Evolutionary conservation across 495 filamentous ascomycete species (phyloP).

Genomic region (Talaromyces ruber): DNA sequence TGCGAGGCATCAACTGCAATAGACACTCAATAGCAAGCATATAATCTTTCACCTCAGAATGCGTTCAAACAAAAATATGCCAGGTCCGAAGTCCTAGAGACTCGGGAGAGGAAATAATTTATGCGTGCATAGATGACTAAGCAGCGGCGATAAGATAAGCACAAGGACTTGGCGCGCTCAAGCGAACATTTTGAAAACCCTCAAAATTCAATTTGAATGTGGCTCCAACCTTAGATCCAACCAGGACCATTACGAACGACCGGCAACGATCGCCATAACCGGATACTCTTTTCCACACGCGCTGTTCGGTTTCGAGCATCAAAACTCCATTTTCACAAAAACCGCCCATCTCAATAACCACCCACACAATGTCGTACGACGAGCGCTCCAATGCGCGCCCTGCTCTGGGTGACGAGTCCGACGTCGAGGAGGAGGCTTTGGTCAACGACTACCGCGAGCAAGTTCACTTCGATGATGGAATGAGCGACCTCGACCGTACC

Average conservation of each 20-base stretch:
- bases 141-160: constrained; percentile 41
- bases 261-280: not conserved
- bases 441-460: constrained; percentile 93
- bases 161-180: constrained; percentile 20
- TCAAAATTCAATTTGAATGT: constrained; percentile 36
- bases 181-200: constrained; percentile 37
- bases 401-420: constrained; percentile 68
- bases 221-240: constrained; percentile 3
- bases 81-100: not conserved
- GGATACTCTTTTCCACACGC: not conserved
- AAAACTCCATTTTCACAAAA: not conserved
- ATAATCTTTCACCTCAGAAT: not conserved
- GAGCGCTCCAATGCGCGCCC: constrained; percentile 43
- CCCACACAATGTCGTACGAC: constrained; percentile 37
- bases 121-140: constrained; percentile 19
- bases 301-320: not conserved
- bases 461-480: constrained; percentile 78
- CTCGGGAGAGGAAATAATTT: not conserved
- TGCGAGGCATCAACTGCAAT: not conserved
- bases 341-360: not conserved
- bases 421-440: constrained; percentile 88
- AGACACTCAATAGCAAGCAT: not conserved
- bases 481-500: constrained; percentile 67
- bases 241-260: not conserved
- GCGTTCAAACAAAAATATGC: not conserved